Evolutionary conservation across 345 rosid genomes (phyloP).

Genomic region (Melastoma malabathricum): DNA sequence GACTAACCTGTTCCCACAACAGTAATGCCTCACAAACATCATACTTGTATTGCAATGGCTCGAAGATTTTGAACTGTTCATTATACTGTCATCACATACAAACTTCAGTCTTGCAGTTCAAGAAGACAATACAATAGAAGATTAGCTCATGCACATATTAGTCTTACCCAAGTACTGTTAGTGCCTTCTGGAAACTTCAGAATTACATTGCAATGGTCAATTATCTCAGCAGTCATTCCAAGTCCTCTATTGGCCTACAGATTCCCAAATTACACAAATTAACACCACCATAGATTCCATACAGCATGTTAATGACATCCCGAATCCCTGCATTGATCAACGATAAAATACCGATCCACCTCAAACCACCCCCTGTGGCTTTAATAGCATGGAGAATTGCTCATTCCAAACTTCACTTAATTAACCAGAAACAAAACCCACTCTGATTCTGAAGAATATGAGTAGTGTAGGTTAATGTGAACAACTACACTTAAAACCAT

Average conservation of each 20-base stretch:
- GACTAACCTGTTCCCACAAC: conserved; percentile 90
- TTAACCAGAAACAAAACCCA: too few species aligned
- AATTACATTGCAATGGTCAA: conserved; percentile 66
- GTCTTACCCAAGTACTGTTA: conserved; percentile 84
- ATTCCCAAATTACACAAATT: not conserved
- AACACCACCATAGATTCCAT: too few species aligned
- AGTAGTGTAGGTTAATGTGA: too few species aligned
- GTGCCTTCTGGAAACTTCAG: conserved; percentile 91
- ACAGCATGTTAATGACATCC: too few species aligned
- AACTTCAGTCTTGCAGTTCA: not conserved
- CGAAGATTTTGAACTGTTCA: conserved; percentile 68
- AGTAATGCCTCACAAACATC: conserved; percentile 82
- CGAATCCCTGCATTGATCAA: too few species aligned
- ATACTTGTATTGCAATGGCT: conserved; percentile 79
- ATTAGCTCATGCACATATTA: conserved; percentile 2
- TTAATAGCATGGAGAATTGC: not conserved
- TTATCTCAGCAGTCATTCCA: conserved; percentile 60
- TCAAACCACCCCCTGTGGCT: too few species aligned
- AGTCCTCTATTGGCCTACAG: conserved; percentile 75
- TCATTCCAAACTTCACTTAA: not conserved
- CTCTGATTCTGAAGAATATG: too few species aligned
- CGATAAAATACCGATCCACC: too few species aligned
- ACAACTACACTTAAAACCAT: too few species aligned
- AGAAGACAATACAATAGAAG: not conserved
- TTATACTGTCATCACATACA: conserved; percentile 42